Evolutionary conservation across 1,139 yeast species (phyloP).

Genomic region (Geotrichum klebahnii): DNA sequence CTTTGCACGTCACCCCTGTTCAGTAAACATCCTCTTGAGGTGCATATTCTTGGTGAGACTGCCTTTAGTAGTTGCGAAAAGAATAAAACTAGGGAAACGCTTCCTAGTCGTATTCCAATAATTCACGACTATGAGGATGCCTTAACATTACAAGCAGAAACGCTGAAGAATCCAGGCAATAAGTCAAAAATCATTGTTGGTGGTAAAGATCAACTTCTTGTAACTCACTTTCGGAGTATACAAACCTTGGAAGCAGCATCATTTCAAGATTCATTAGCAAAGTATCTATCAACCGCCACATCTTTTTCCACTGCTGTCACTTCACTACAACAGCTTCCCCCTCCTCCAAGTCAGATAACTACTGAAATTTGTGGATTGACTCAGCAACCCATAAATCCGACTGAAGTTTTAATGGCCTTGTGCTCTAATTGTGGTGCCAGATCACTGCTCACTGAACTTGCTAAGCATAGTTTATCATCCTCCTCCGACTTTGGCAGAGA

Average conservation of each 20-base stretch:
- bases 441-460: conserved; percentile 1
- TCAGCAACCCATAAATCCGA: neutral
- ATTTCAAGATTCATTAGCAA: neutral
- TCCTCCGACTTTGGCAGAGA: neutral
- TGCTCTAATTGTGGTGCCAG: conserved; percentile 1
- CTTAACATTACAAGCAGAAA: neutral
- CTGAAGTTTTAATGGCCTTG: conserved; percentile 1
- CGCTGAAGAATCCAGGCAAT: neutral
- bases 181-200: conserved; percentile 3
- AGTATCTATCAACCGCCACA: neutral
- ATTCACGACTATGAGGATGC: conserved; percentile 7
- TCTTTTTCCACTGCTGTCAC: neutral
- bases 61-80: neutral
- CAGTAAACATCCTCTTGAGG: conserved; percentile 9
- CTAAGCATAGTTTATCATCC: neutral
- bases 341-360: neutral
- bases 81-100: neutral
- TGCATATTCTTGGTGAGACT: conserved; percentile 9
- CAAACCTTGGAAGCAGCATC: neutral
- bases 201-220: conserved; percentile 6
- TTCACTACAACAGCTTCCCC: conserved; percentile 1
- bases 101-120: neutral
- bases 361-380: neutral
- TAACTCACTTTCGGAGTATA: neutral
- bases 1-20: conserved; percentile 5